Evolutionary conservation across 768 basidiomycete genomes (phyloP).

Genomic region (Erythrobasidium yunnanense): DNA sequence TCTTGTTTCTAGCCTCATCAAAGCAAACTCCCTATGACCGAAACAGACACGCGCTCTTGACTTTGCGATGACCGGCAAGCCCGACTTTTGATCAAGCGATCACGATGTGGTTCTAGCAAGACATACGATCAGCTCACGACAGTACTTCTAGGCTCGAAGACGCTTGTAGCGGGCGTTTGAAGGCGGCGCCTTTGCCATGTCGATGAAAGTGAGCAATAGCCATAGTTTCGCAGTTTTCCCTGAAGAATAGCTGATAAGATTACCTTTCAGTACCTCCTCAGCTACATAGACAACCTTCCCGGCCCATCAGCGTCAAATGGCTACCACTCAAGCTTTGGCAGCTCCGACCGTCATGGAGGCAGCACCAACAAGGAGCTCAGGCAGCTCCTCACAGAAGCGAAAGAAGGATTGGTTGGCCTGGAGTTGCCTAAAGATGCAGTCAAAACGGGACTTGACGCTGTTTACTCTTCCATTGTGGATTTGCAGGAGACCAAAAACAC

Average conservation of each 20-base stretch:
- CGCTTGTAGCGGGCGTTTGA: neutral
- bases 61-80: too few species aligned
- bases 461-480: neutral
- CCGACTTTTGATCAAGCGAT: too few species aligned
- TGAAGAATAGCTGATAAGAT: neutral
- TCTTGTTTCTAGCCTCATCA: too few species aligned
- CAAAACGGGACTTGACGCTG: neutral
- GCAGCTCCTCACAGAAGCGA: conserved; percentile 19
- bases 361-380: neutral
- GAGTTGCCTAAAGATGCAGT: neutral
- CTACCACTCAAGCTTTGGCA: neutral
- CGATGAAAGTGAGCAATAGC: neutral
- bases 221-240: neutral
- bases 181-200: neutral
- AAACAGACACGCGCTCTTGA: too few species aligned
- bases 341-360: neutral
- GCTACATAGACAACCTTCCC: neutral
- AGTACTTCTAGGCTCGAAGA: too few species aligned
- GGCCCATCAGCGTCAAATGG: neutral
- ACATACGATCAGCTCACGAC: too few species aligned
- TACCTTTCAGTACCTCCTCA: neutral
- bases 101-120: too few species aligned
- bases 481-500: conserved; percentile 49
- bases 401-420: conserved; percentile 9
- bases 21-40: too few species aligned